Percentiles rank a stretch among this genome's conserved stretches.
Evolutionary conservation across 768 basidiomycete genomes (phyloP).

Genomic region (Leccinum uliginosum): DNA sequence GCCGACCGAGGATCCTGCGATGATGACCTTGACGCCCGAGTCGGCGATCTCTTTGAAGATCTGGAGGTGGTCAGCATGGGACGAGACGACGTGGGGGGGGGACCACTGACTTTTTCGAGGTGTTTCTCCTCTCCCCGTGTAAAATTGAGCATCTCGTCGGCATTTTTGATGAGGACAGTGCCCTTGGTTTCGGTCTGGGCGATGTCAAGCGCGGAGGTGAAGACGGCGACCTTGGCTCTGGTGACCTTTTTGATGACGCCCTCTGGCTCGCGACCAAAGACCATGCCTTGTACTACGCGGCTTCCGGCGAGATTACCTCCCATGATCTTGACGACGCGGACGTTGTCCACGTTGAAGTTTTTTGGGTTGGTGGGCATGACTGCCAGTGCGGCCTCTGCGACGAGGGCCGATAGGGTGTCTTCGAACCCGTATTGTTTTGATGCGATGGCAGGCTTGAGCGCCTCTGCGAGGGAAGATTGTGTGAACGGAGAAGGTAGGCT

Average conservation of each 20-base stretch:
- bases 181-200: conserved; percentile 99
- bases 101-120: conserved; percentile 67
- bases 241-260: conserved; percentile 78
- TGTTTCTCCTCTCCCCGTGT: conserved; percentile 95
- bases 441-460: conserved; percentile 88
- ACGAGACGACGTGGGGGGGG: too few species aligned
- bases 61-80: conserved; percentile 36
- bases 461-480: conserved; percentile 60
- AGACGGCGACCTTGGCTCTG: conserved; percentile 92
- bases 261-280: conserved; percentile 94
- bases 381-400: conserved; percentile 87
- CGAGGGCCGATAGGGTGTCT: conserved; percentile 72
- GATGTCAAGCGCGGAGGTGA: conserved; percentile 87
- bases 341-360: conserved; percentile 97
- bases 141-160: conserved; percentile 97
- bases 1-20: conserved; percentile 89
- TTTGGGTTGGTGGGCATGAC: conserved; percentile 88
- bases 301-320: conserved; percentile 85
- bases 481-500: conserved; percentile 71
- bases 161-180: conserved; percentile 92
- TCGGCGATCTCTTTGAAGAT: conserved; percentile 97
- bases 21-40: conserved; percentile 88
- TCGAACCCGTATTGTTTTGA: conserved; percentile 97
- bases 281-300: conserved; percentile 94
- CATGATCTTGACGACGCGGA: conserved; percentile 98